Base-by-base conservation (phyloP, 2,329 filamentous ascomycete genomes). In the Scopulariopsis brevicaulis region DNA sequence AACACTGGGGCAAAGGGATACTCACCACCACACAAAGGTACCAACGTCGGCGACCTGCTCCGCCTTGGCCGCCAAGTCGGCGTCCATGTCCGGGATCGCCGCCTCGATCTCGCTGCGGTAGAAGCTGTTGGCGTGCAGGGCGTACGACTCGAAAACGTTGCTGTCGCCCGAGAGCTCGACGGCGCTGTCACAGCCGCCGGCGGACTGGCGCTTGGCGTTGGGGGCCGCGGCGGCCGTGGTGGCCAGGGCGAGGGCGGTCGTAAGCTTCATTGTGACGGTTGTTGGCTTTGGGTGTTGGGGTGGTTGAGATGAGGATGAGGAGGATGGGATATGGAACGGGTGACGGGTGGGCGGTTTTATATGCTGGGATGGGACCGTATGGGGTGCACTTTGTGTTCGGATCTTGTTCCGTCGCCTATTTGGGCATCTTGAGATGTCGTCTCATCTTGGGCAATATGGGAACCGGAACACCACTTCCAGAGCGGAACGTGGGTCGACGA, bases 11-110 rank as follows among this genome's bases (percentile, higher is more conserved):
- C 12, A 18, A 4, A 48, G 43, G 22, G 8, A 12, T n/a, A 65
- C 67, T 66, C 62, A 69, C 67, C 72, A 65, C 71, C 71, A 74
- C 56, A 73, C 62, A 66, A 76, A 74, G 63, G 67, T 69, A 55
- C 71, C 72, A 54, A 73, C 64, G 40, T 73, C 66, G 57, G 70
- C 71, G 43, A 73, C 71, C 65, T 68, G 65, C 53, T 63, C 61
- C 35, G 71, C 70, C 18, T 64, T 52, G 1, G 63, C 63, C 18
- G 65, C 65, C n/a, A 70, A 64, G 15, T 64, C 52, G 61, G 69
- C 68, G 55, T 61, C 61, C 37, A 73, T 65, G 57, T 61, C 55
- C 53, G 58, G 58, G 22, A 67, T 64, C 59, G 71, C 72, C 10
- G 65, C 70, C 63, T 70, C 65, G 54, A 74, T 66, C 68, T 74